A percentile compares a stretch with the other conserved stretches of the same genome.
phyloP scores from a whole-genome alignment of 2,329 filamentous ascomycete genomes.

The Trichoderma polysporum region DNA sequence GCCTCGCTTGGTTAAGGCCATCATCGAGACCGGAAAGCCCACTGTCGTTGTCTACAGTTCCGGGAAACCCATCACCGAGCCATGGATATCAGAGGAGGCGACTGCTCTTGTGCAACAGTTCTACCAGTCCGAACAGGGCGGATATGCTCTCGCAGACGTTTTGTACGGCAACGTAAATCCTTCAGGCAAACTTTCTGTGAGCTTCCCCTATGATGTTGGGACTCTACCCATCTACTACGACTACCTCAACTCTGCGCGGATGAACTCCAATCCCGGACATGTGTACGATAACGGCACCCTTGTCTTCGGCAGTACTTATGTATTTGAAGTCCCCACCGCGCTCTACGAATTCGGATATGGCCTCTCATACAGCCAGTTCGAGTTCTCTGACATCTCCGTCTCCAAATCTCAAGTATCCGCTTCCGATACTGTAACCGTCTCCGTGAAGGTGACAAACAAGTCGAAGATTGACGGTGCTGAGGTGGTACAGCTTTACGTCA shows the following conservation, averaged over 20 bases:
- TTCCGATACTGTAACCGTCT: constrained; percentile 2
- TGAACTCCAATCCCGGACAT: background rate
- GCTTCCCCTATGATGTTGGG: constrained; percentile 9
- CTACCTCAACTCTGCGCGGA: background rate
- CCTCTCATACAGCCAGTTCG: constrained; percentile 3
- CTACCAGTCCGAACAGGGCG: constrained; percentile 3
- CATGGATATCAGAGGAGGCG: constrained; percentile 1
- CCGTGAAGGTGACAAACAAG: background rate
- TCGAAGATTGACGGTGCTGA: constrained; percentile 2
- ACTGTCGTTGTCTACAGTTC: constrained; percentile 5
- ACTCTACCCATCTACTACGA: constrained; percentile 11
- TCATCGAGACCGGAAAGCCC: constrained; percentile 3
- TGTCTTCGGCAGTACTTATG: constrained; percentile 3
- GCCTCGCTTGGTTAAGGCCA: constrained; percentile 9
- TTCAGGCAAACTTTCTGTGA: constrained; percentile 10
- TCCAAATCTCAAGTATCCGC: background rate
- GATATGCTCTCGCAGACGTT: constrained; percentile 5
- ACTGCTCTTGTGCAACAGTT: constrained; percentile 10
- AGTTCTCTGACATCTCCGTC: background rate
- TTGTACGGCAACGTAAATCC: constrained; percentile 5
- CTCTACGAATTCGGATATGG: constrained; percentile 12
- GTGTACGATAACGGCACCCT: background rate
- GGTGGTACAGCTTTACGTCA: constrained; percentile 4
- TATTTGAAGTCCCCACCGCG: background rate
- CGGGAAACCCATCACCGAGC: constrained; percentile 7